Evolutionary conservation across 2,329 filamentous ascomycete genomes (phyloP).

Genomic region (Phoma herbarum): DNA sequence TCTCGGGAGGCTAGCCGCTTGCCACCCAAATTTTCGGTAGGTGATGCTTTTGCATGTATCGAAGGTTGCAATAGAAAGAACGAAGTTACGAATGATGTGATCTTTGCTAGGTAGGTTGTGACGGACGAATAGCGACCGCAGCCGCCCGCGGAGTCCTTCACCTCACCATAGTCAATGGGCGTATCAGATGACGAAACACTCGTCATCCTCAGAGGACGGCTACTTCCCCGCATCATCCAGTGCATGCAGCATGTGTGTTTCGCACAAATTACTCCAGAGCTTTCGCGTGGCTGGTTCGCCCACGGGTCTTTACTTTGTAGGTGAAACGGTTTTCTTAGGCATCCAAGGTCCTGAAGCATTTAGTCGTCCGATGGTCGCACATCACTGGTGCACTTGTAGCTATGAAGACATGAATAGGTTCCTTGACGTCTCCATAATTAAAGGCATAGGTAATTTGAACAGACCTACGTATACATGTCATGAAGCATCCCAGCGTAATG

Average conservation of each 20-base stretch:
- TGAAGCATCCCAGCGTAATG: slow-evolving; percentile 28
- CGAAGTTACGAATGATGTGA: neutral
- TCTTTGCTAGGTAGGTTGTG: neutral
- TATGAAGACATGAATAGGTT: slow-evolving; percentile 1
- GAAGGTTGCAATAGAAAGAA: neutral
- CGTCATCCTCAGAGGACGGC: neutral
- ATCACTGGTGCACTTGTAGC: neutral
- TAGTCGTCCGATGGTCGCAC: neutral
- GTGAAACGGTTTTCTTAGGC: neutral
- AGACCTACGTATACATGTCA: slow-evolving; percentile 32
- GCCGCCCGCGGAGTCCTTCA: neutral
- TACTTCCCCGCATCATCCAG: neutral
- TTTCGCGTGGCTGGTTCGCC: neutral
- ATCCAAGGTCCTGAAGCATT: neutral
- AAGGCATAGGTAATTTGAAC: slow-evolving; percentile 12
- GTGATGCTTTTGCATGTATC: neutral
- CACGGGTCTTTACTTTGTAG: neutral
- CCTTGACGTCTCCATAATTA: slow-evolving; percentile 12
- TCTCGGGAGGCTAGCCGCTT: slow-evolving; percentile 9
- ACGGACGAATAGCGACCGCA: neutral
- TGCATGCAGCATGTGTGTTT: neutral
- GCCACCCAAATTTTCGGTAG: neutral
- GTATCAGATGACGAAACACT: neutral
- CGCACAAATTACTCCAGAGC: neutral
- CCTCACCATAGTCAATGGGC: neutral